Evolutionary conservation across 352 stramenopile genomes (phyloP), one percentile per base, ranked within the genome.

Genomic region (Phytophthora ohioensis): DNA sequence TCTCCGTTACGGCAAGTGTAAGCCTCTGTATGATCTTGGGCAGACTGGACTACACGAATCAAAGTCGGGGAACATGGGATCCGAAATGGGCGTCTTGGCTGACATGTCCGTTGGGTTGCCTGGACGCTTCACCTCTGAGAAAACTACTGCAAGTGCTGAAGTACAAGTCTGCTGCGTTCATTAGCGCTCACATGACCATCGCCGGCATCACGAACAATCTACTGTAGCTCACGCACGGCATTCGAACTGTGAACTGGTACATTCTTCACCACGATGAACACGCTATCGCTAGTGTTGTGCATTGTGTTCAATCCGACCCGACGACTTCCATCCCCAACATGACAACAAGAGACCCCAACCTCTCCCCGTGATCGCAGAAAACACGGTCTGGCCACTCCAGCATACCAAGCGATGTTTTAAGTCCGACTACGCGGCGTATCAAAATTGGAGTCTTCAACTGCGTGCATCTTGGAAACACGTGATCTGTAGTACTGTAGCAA

Each of bases 131-230:
- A 4, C 27, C 46, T 3, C 17, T 38, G 27, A 21, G 35, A 53
- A 53, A 53, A 31, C 12, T 36, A 13, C n/a, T 54, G 4, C 27
- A 54, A 36, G 47, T 54, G 30, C 27, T 54, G 8, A 54, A 36
- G 46, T 53, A 54, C 47, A 54, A 54, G n/a, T 54, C 11, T 38
- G 47, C 47, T 15, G 47, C 27, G 21, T 51, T 54, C 45, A 54
- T 54, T 30, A 54, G 21, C 30, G 47, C 30, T 7, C 47, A 54
- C 21, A 27, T 54, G 47, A 54, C 36, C 27, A 36, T 53, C 31
- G 27, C 46, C 27, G 27, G 27, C 12, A 46, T 46, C 41, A 46
- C 41, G 13, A 46, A 11, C 41, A 46, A 27, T 46, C 21, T 46
- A 13, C 41, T 46, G 41, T 46, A 42, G 21, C 21, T 27, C 21